phyloP scores from a whole-genome alignment of 768 basidiomycete genomes.

The Hygrocybe coccinea region DNA sequence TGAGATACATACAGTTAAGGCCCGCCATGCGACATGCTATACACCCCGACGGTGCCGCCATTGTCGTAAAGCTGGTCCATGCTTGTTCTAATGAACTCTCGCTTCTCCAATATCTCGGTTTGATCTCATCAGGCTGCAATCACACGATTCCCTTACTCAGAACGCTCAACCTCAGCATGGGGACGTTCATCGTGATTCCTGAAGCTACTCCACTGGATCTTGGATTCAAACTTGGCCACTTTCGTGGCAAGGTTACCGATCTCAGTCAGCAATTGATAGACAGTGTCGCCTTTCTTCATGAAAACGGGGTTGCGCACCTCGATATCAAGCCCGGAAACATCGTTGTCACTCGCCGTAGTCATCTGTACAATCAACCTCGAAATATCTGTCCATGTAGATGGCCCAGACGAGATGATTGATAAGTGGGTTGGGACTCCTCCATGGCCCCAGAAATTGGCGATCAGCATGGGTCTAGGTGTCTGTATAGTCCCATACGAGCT shows the following conservation, averaged over 20 bases:
- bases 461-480: background rate
- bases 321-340: conserved; percentile 84
- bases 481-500: conserved; percentile 10
- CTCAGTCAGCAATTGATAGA: conserved; percentile 1
- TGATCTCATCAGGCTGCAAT: background rate
- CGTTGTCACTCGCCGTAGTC: conserved; percentile 64
- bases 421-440: conserved; percentile 3
- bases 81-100: conserved; percentile 6
- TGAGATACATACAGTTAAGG: background rate
- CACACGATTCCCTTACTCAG: conserved; percentile 1
- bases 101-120: conserved; percentile 5
- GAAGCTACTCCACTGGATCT: conserved; percentile 3
- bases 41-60: background rate
- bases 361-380: conserved; percentile 45
- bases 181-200: conserved; percentile 1
- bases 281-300: conserved; percentile 52
- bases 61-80: conserved; percentile 1
- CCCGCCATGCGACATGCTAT: conserved; percentile 2
- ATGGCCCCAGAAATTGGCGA: conserved; percentile 9
- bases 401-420: conserved; percentile 4
- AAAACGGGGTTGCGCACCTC: conserved; percentile 74
- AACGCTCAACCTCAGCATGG: background rate
- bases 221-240: conserved; percentile 1
- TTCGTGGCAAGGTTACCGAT: background rate
- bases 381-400: conserved; percentile 6